Evolutionary conservation across 2,329 filamentous ascomycete species (phyloP).

Genomic region (Aspergillus sclerotialis): DNA sequence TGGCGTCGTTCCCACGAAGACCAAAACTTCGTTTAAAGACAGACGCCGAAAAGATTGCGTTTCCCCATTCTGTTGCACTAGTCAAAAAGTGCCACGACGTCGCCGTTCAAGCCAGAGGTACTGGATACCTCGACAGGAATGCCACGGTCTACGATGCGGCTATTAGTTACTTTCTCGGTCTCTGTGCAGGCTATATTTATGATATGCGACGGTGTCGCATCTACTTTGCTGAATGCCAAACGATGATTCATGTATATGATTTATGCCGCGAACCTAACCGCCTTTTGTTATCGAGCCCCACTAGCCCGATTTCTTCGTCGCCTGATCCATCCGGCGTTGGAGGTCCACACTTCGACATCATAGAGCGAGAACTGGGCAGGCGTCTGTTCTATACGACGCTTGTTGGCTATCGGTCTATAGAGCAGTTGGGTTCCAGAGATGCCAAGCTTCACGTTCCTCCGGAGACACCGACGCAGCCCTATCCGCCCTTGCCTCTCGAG

Average conservation of each 20-base stretch:
- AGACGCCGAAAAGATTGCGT: constrained; percentile 29
- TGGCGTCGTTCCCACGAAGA: constrained; percentile 39
- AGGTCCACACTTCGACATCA: constrained; percentile 21
- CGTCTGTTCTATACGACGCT: constrained; percentile 77
- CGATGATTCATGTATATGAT: constrained; percentile 35
- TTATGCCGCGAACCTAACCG: constrained; percentile 22
- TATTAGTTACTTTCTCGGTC: constrained; percentile 37
- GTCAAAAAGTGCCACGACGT: constrained; percentile 38
- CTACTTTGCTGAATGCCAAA: constrained; percentile 38
- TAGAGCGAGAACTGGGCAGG: constrained; percentile 44
- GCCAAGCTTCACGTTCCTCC: constrained; percentile 69
- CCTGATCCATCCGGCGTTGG: constrained; percentile 15
- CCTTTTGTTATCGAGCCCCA: constrained; percentile 9
- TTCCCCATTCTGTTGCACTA: constrained; percentile 37
- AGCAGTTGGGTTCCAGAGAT: constrained; percentile 66
- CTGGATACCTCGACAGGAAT: constrained; percentile 36
- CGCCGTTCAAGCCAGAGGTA: constrained; percentile 37
- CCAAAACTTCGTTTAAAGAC: constrained; percentile 35
- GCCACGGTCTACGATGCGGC: constrained; percentile 39
- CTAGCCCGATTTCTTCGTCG: constrained; percentile 17
- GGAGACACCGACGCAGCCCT: constrained; percentile 65
- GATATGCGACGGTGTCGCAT: constrained; percentile 32
- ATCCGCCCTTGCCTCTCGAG: constrained; percentile 72
- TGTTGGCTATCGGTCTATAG: constrained; percentile 67
- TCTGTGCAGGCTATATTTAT: constrained; percentile 35